Evolutionary conservation across 352 stramenopile genomes (phyloP), one percentile per base, ranked within the genome.

Genomic region (Globisporangium paddicum): DNA sequence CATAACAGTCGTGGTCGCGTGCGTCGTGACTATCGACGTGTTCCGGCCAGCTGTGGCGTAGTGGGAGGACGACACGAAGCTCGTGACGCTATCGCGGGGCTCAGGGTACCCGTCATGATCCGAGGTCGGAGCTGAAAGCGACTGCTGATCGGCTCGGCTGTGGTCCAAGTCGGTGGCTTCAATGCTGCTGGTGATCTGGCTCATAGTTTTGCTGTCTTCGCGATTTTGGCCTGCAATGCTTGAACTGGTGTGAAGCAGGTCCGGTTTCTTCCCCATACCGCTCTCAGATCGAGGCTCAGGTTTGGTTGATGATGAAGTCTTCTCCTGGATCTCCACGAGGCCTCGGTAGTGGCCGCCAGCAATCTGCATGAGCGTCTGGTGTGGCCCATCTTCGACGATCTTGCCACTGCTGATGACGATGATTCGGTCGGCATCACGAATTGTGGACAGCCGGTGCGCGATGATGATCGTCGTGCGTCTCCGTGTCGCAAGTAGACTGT

Each of bases 361-460:
- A 3, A 82, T 69, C 11, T 42, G 11, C 53, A 98, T 51, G 10
- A 99, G 74, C 46, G 97, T 82, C 7, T 90, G 71, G 63, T 99
- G 96, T 9, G 85, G 19, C 5, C 51, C 51, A 10, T 58, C 51
- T 37, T 58, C 51, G 51, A 52, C 54, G 21, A 53, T 45, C 19
- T 18, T 18, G 11, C 54, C 54, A 9, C 38, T 28, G 28, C 42
- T 52, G 40, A 51, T 49, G 40, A 60, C 54, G 40, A 49, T 21
- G 28, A 37, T 87, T 30, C 72, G 71, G 62, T 90, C 77, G 54
- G 86, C 74, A 34, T 89, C 69, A 26, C 82, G 84, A n/a, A 91
- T 66, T 30, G 79, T 89, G 38, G 88, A 81, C 9, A 95, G 60
- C 6, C 80, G 55, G 68, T 95, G 85, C n/a, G 82, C 85, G 35